Conservation (phyloP, 306 rosid species). For the Cucurbita pepo region DNA sequence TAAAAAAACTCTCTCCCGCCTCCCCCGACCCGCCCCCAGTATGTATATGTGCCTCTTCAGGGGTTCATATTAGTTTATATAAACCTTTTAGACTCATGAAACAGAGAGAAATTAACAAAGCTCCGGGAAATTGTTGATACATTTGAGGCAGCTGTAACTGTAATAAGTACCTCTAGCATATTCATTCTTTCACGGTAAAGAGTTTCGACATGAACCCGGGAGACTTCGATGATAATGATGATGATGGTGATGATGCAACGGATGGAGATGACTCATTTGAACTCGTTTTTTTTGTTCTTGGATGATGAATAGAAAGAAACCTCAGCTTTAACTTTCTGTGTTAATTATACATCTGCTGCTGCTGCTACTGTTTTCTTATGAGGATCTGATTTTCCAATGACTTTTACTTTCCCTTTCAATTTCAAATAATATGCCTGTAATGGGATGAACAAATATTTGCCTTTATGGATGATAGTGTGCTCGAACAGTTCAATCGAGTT, state of each 20-base stretch:
- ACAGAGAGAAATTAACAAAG: constrained; percentile 1
- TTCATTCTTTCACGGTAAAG: neutral
- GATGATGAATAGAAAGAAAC: neutral
- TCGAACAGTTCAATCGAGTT: neutral
- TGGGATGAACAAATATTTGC: neutral
- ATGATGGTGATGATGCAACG: neutral
- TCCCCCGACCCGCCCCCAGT: neutral
- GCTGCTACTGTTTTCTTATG: neutral
- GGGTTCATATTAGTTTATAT: constrained; percentile 3
- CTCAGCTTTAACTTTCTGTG: neutral
- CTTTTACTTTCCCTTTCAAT: neutral
- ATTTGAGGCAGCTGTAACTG: constrained; percentile 3
- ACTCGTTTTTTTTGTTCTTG: neutral
- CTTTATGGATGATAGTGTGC: neutral
- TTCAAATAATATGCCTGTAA: neutral
- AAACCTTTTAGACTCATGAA: neutral
- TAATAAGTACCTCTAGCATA: neutral
- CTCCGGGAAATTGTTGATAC: constrained; percentile 6
- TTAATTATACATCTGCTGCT: neutral
- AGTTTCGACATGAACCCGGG: neutral
- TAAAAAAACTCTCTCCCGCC: neutral
- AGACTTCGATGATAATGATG: neutral
- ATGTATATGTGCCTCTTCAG: constrained; percentile 3
- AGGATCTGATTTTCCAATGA: neutral
- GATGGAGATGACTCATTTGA: neutral